Evolutionary conservation across 2,329 filamentous ascomycete genomes (phyloP), one percentile per base, ranked within the genome.

Genomic region (Clarireedia hainanense): DNA sequence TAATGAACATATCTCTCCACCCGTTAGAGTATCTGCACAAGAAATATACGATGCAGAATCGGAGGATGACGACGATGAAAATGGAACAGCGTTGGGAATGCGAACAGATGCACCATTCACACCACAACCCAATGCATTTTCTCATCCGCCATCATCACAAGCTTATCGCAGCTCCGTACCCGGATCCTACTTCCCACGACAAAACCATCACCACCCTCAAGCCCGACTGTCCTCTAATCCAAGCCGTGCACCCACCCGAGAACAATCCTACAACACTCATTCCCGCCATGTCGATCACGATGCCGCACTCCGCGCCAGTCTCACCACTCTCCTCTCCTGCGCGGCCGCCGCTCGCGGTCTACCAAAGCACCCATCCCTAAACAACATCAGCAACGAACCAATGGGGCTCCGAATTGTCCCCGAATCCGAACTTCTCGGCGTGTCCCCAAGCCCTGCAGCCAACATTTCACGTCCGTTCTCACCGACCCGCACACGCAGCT

Each of bases 251-350:
- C 48, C 57, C 20, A 75, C 78, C 50, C 57, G 58, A 46, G 57
- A 56, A 74, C 12, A n/a, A 3, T 24, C 47, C 10, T 46, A 40
- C 40, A 62, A 53, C 47, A 62, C 6, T 55, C 58, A 34, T 79
- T 80, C 9, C 82, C 80, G 68, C 64, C 89, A 90, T 63, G 85
- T 89, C 48, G 91, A 97, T 64, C 91, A 97, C 65, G 94, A 99
- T 65, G 94, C 91, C 30, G 94, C 91, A 2, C 78, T 99, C 10
- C 85, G 94, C 36, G 91, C 94, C 20, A 96, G 90, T 49, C 78
- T 99, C n/a, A 96, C 91, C 0, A 97, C 94, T 0, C 79, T 99
- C 12, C 81, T 99, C 12, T 96, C 92, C 66, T 92, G 91, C 0
- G 91, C 91, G 3, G 94, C 92, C 0, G 94, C 92, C 0, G 94